These are phyloP conservation scores for Gryganskiella cystojenkinii DNA, from an alignment of 192 early-diverging fungal species.

Conservation along the genomic window DNA sequence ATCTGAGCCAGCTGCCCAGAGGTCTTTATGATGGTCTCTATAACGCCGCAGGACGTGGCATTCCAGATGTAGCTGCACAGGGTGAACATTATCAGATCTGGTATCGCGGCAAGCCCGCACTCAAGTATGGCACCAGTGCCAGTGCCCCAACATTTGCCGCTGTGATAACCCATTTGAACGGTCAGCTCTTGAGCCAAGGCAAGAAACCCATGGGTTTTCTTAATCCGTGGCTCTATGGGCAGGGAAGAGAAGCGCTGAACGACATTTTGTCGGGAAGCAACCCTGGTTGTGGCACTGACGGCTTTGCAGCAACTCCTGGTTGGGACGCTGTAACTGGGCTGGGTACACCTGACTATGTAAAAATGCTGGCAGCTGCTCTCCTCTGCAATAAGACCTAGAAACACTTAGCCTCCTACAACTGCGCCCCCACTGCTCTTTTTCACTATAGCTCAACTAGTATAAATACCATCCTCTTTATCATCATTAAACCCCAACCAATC, in stretches of 20 bases:
- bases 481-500: too few relatives aligned
- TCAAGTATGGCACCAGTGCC: not conserved
- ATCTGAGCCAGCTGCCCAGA: too few relatives aligned
- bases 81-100: not conserved
- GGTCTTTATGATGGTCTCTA: not conserved
- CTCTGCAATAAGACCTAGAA: too few relatives aligned
- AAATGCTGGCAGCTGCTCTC: too few relatives aligned
- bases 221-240: conserved; percentile 10
- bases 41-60: not conserved
- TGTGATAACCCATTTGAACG: conserved; percentile 8
- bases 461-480: too few relatives aligned
- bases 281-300: conserved; percentile 5
- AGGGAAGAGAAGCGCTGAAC: not conserved
- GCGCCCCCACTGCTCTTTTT: too few relatives aligned
- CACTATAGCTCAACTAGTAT: too few relatives aligned
- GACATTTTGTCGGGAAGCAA: conserved; percentile 18
- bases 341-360: conserved; percentile 20
- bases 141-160: conserved; percentile 13
- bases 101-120: not conserved
- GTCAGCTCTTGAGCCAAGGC: not conserved
- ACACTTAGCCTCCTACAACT: too few relatives aligned
- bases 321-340: conserved; percentile 26
- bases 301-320: not conserved
- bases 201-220: conserved; percentile 11
- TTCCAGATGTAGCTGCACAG: conserved; percentile 12